Evolutionary conservation across 2,329 filamentous ascomycete genomes (phyloP).

Genomic region (Lasiodiplodia sp.): DNA sequence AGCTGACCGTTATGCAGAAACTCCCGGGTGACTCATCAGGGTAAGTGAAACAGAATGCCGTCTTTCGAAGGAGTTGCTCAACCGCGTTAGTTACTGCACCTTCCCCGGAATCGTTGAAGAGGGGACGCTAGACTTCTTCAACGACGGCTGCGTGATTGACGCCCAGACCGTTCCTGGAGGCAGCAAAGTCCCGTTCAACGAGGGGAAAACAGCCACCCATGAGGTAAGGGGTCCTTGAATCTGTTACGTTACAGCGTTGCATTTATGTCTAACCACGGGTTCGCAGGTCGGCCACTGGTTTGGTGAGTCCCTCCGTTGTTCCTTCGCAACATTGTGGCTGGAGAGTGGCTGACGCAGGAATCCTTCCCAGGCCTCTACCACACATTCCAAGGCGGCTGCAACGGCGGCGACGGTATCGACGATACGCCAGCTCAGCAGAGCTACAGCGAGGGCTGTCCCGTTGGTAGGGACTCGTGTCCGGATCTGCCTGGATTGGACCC

Average conservation of each 20-base stretch:
- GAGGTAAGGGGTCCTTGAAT: conserved; percentile 36
- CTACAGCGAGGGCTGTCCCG: conserved; percentile 37
- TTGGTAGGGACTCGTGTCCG: conserved; percentile 39
- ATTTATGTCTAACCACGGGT: not conserved
- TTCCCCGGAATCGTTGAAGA: conserved; percentile 48
- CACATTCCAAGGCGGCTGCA: conserved; percentile 42
- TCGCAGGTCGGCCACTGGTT: conserved; percentile 46
- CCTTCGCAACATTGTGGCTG: no score
- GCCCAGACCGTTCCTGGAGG: conserved; percentile 34
- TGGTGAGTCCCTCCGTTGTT: conserved; percentile 22
- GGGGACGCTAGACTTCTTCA: conserved; percentile 33
- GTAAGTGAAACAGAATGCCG: not conserved
- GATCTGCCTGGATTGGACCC: conserved; percentile 38
- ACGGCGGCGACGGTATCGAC: conserved; percentile 37
- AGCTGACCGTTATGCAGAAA: not conserved
- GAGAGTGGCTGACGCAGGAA: not conserved
- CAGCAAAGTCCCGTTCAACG: conserved; percentile 33
- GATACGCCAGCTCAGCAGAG: conserved; percentile 41
- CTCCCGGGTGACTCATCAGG: conserved; percentile 2
- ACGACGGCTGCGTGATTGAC: conserved; percentile 36
- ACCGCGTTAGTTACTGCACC: conserved; percentile 54
- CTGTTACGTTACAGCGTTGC: not conserved
- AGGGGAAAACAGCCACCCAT: conserved; percentile 35
- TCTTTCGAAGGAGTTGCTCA: not conserved
- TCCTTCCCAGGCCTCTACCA: conserved; percentile 36